Evolutionary conservation across 805 yeast genomes (phyloP).

Genomic region (Candida ulmi): DNA sequence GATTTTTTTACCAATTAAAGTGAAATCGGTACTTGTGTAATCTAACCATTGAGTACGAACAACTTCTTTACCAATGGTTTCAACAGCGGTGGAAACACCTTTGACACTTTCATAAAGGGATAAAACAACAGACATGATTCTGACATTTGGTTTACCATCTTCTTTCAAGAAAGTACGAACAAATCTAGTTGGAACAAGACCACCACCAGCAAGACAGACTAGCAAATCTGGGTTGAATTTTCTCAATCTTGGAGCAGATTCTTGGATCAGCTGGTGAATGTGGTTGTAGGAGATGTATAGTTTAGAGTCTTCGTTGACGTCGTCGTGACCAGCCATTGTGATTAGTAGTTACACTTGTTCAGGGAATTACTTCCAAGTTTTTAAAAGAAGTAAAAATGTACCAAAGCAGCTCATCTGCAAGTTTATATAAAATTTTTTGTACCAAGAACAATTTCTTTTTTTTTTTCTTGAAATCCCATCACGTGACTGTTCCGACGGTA

Average conservation of each 20-base stretch:
- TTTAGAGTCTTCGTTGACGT: constrained; percentile 30
- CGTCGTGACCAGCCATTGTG: constrained; percentile 20
- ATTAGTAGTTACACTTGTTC: not conserved
- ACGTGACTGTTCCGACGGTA: too few species aligned
- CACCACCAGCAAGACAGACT: constrained; percentile 97
- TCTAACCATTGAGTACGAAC: constrained; percentile 83
- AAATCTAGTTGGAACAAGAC: constrained; percentile 96
- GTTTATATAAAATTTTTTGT: too few species aligned
- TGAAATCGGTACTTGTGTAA: constrained; percentile 52
- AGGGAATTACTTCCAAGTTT: not conserved
- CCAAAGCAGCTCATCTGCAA: too few species aligned
- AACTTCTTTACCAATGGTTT: constrained; percentile 59
- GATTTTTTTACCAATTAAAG: constrained; percentile 63
- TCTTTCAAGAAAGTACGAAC: constrained; percentile 87
- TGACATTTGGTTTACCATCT: constrained; percentile 80
- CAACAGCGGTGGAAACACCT: constrained; percentile 51
- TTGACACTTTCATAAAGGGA: constrained; percentile 84
- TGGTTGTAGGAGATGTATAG: constrained; percentile 78
- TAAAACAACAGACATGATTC: constrained; percentile 91
- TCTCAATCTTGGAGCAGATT: constrained; percentile 55
- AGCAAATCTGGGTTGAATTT: constrained; percentile 80
- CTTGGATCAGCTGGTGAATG: constrained; percentile 70
- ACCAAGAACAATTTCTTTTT: too few species aligned
- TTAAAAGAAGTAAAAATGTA: not conserved
- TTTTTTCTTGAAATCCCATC: too few species aligned